Conservation (phyloP, 164 flowering plant genomes). For the Taxillus chinensis region DNA sequence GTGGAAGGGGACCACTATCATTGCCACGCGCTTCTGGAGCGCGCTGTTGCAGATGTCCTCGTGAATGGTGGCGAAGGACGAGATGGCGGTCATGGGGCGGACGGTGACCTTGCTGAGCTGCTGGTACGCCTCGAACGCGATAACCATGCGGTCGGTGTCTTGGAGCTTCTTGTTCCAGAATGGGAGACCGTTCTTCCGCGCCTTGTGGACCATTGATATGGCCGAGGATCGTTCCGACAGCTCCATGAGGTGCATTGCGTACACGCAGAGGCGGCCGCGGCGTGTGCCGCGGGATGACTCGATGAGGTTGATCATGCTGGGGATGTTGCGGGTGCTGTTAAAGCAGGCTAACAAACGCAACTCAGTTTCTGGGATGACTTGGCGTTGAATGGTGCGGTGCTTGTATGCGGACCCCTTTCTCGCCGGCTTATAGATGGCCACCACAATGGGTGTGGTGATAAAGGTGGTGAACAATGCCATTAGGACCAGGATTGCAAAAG, state of each 20-base stretch:
- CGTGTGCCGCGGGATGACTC: constrained; percentile 37
- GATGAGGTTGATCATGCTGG: constrained; percentile 34
- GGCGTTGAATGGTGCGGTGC: constrained; percentile 28
- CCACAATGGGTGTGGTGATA: constrained; percentile 48
- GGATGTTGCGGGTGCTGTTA: constrained; percentile 36
- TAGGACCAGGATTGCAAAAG: constrained; percentile 40
- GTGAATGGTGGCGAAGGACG: constrained; percentile 16
- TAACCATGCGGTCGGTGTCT: constrained; percentile 10
- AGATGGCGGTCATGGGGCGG: constrained; percentile 26
- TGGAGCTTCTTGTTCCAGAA: constrained; percentile 36
- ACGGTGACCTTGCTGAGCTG: constrained; percentile 17
- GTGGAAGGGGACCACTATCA: constrained; percentile 38
- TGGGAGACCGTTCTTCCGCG: constrained; percentile 40
- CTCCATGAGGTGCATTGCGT: constrained; percentile 57
- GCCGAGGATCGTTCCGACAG: constrained; percentile 49
- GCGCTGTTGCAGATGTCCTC: constrained; percentile 29
- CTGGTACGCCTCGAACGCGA: constrained; percentile 22
- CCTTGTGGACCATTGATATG: constrained; percentile 44
- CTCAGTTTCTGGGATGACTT: constrained; percentile 16
- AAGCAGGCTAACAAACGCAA: constrained; percentile 37
- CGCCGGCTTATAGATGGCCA: constrained; percentile 34
- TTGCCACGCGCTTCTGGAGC: constrained; percentile 20
- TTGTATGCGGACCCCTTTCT: constrained; percentile 22
- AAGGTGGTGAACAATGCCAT: constrained; percentile 58
- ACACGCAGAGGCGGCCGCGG: constrained; percentile 21